Evolutionary conservation across 768 basidiomycete species (phyloP).

Genomic region (Russula lepida): DNA sequence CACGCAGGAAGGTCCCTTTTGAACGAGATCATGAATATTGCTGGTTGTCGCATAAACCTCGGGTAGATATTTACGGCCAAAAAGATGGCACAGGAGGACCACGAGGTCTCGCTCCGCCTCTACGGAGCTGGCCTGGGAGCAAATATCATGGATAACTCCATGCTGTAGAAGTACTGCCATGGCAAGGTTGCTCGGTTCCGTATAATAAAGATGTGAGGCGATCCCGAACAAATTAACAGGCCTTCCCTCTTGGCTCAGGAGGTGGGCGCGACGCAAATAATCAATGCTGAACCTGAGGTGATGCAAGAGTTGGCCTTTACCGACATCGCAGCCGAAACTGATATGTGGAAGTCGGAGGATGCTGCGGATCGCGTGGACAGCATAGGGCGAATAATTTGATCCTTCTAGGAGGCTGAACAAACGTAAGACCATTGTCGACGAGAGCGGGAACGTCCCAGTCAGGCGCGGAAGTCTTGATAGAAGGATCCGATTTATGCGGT

Average conservation of each 20-base stretch:
- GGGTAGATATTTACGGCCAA: constrained; percentile 51
- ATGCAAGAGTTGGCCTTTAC: constrained; percentile 50
- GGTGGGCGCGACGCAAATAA: constrained; percentile 49
- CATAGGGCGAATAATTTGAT: constrained; percentile 41
- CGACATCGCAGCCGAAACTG: constrained; percentile 46
- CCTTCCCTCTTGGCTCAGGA: constrained; percentile 45
- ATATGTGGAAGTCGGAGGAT: constrained; percentile 51
- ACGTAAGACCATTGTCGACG: constrained; percentile 55
- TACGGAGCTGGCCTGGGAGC: constrained; percentile 32
- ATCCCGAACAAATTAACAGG: constrained; percentile 51
- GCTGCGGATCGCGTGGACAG: constrained; percentile 42
- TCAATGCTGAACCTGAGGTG: constrained; percentile 66
- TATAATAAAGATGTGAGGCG: constrained; percentile 51
- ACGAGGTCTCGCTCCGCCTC: constrained; percentile 44
- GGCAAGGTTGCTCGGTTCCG: constrained; percentile 65
- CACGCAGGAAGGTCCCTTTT: constrained; percentile 48
- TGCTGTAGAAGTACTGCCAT: constrained; percentile 47
- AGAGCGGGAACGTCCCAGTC: constrained; percentile 56
- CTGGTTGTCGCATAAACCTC: constrained; percentile 33
- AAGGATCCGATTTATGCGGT: constrained; percentile 54
- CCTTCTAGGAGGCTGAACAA: constrained; percentile 60
- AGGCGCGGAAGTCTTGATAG: constrained; percentile 56
- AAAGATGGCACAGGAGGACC: constrained; percentile 53
- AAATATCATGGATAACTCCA: constrained; percentile 53
- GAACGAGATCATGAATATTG: constrained; percentile 30